phyloP scores from a whole-genome alignment of 148 eudicot species.

The Dianthus caryophyllus region DNA sequence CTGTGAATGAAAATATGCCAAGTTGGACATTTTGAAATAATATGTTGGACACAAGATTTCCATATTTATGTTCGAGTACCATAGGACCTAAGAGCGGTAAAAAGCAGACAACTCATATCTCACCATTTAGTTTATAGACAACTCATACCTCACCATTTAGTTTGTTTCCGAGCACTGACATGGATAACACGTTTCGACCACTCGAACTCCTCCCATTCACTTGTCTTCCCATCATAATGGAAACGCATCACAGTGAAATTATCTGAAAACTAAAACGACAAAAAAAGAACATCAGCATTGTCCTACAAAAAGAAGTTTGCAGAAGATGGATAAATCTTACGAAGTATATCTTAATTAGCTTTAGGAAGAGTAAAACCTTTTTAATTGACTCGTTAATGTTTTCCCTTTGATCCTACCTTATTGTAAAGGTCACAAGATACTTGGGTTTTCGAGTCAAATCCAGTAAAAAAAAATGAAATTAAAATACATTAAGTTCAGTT shows the following conservation, averaged over 20 bases:
- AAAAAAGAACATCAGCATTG: background rate
- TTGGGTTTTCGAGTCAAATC: slow-evolving; percentile 53
- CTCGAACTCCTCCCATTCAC: slow-evolving; percentile 81
- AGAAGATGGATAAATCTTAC: background rate
- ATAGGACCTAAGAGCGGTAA: too few relatives aligned
- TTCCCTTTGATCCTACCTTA: slow-evolving; percentile 52
- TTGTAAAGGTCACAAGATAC: slow-evolving; percentile 75
- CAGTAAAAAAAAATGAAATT: slow-evolving; percentile 31
- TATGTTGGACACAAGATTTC: background rate
- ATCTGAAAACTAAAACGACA: slow-evolving; percentile 56
- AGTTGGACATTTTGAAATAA: background rate
- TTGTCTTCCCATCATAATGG: slow-evolving; percentile 70
- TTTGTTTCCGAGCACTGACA: slow-evolving; percentile 68
- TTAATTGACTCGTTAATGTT: slow-evolving; percentile 59
- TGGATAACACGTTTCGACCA: slow-evolving; percentile 89
- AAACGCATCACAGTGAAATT: slow-evolving; percentile 68
- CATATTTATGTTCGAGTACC: too few relatives aligned
- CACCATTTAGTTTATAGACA: too few relatives aligned
- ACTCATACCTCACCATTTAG: slow-evolving; percentile 84
- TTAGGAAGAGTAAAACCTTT: slow-evolving; percentile 50
- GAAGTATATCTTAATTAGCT: background rate
- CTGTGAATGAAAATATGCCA: too few relatives aligned
- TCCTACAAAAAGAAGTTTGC: background rate
- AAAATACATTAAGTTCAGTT: too few relatives aligned
- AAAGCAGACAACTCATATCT: slow-evolving; percentile 7